Evolutionary conservation across 768 basidiomycete genomes (phyloP), one percentile per base, ranked within the genome.

Genomic region (Naematelia encephala): DNA sequence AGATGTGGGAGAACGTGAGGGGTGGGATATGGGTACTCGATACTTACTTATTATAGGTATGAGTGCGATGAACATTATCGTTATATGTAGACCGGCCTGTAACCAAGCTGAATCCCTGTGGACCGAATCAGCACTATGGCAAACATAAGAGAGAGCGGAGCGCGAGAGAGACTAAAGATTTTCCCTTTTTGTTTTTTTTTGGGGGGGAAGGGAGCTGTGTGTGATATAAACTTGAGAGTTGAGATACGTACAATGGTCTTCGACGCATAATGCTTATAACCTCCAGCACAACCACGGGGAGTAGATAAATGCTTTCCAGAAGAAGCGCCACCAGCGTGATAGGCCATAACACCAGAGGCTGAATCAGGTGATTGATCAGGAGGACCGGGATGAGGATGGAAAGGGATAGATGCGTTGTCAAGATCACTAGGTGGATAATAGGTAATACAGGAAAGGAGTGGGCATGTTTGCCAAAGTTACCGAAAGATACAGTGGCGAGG

Each of bases 101-200:
- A 46, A 23, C 44, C 44, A 46, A 16, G 44, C 44, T 14, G 44
- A 46, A 46, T n/a, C n/a, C 4, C 44, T 46, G 44, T 46, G n/a
- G 5, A 5, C n/a, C 23, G n/a, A 46, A 23, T 23, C 44, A 5
- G 23, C n/a, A n/a, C 14, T 14, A 14, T 16, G 44, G n/a, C n/a
- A n/a, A n/a, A n/a, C n/a, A n/a, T n/a, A n/a, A n/a, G n/a, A n/a
- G n/a, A n/a, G n/a, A n/a, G n/a, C n/a, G n/a, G n/a, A n/a, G n/a
- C n/a, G n/a, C n/a, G n/a, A n/a, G n/a, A n/a, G n/a, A n/a, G n/a
- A n/a, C n/a, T n/a, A n/a, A n/a, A n/a, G n/a, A n/a, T n/a, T n/a
- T n/a, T n/a, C n/a, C n/a, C n/a, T n/a, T n/a, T n/a, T n/a, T n/a
- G n/a, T n/a, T n/a, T n/a, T n/a, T n/a, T n/a, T n/a, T n/a, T n/a